Conservation (phyloP, 306 rosid genomes). For the Corylus americana region DNA sequence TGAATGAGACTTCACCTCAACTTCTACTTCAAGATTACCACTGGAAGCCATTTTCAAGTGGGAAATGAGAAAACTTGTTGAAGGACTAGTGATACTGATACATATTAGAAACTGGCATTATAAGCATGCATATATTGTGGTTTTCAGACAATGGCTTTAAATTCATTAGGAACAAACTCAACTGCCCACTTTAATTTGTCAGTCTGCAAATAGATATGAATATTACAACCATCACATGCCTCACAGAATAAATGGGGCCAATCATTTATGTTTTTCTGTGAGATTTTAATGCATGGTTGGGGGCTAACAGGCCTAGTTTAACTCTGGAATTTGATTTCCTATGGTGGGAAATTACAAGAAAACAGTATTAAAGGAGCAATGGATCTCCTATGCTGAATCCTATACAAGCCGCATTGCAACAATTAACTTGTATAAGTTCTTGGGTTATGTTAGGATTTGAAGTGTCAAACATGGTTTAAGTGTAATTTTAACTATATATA, state of each 20-base stretch:
- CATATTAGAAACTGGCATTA: background rate
- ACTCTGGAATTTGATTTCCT: no score
- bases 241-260: slow-evolving; percentile 17
- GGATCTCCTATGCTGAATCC: no score
- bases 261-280: background rate
- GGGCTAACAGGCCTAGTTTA: no score
- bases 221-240: slow-evolving; percentile 8
- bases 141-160: slow-evolving; percentile 31
- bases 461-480: no score
- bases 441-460: no score
- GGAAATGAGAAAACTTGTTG: background rate
- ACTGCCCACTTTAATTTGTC: slow-evolving; percentile 36
- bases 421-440: no score
- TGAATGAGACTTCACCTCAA: slow-evolving; percentile 47
- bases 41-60: slow-evolving; percentile 4
- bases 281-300: no score
- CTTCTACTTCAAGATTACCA: slow-evolving; percentile 46
- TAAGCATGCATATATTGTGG: slow-evolving; percentile 22
- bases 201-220: background rate
- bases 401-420: no score
- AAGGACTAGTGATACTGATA: background rate
- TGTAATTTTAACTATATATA: no score
- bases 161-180: slow-evolving; percentile 34
- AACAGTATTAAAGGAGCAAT: no score
- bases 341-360: no score